A percentile compares a stretch with the other conserved stretches of the same genome.
Conservation (phyloP, 495 filamentous ascomycete species). For the Cladorrhinum samala region DNA sequence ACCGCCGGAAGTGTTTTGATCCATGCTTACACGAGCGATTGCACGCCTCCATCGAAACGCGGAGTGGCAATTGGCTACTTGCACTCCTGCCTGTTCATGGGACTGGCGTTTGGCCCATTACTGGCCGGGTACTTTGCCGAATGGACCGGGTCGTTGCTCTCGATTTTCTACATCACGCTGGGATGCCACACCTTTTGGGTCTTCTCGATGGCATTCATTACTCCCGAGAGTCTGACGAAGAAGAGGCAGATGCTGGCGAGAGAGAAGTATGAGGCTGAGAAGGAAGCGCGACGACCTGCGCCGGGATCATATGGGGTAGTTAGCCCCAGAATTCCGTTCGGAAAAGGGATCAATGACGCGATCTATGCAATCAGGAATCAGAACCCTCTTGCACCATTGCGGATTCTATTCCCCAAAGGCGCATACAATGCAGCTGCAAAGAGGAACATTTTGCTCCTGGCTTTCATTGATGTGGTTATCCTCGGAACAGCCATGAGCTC, state of each 20-base stretch:
- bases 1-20: slow-evolving; percentile 72
- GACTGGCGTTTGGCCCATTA: slow-evolving; percentile 77
- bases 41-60: slow-evolving; percentile 68
- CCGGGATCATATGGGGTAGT: slow-evolving; percentile 8
- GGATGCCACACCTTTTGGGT: slow-evolving; percentile 67
- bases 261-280: slow-evolving; percentile 50
- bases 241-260: slow-evolving; percentile 60
- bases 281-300: slow-evolving; percentile 7
- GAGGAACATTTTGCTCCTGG: slow-evolving; percentile 71
- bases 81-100: slow-evolving; percentile 79
- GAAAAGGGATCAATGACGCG: slow-evolving; percentile 10
- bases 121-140: slow-evolving; percentile 71
- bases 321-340: slow-evolving; percentile 10
- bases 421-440: slow-evolving; percentile 58
- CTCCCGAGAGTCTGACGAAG: slow-evolving; percentile 77
- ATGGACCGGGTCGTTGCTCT: slow-evolving; percentile 57
- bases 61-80: slow-evolving; percentile 86
- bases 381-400: slow-evolving; percentile 69
- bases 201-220: slow-evolving; percentile 55
- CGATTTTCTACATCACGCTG: slow-evolving; percentile 73
- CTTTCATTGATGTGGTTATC: slow-evolving; percentile 69
- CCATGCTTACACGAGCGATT: slow-evolving; percentile 83
- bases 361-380: slow-evolving; percentile 23
- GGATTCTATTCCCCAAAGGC: slow-evolving; percentile 67
- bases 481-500: slow-evolving; percentile 79